These are phyloP conservation scores for Knufia petricola DNA, from an alignment of 2,329 filamentous ascomycete genomes.

Conservation along the genomic window DNA sequence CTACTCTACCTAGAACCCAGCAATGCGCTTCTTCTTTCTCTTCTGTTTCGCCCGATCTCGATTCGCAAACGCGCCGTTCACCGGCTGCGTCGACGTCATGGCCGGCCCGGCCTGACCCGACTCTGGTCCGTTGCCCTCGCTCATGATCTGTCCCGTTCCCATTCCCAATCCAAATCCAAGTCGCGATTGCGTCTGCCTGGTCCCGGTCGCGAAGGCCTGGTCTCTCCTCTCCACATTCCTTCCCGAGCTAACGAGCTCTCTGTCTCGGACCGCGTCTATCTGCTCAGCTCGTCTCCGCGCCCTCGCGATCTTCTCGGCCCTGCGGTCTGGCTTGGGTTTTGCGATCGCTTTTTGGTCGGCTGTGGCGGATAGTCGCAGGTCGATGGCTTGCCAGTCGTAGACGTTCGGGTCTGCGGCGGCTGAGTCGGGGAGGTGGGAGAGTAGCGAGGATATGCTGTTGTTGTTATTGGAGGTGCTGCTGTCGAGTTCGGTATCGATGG, in stretches of 20 bases:
- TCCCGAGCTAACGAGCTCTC: too few relatives aligned
- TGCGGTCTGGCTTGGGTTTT: neutral
- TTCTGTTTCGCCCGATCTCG: conserved; percentile 12
- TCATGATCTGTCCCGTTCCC: too few relatives aligned
- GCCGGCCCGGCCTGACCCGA: conserved; percentile 8
- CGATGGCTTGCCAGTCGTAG: conserved; percentile 7
- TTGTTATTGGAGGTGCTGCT: neutral
- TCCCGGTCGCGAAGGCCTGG: neutral
- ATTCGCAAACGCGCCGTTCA: conserved; percentile 17
- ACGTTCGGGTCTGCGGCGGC: conserved; percentile 1
- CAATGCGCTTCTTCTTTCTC: conserved; percentile 9
- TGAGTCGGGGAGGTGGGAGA: neutral
- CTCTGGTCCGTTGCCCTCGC: conserved; percentile 13
- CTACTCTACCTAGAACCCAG: conserved; percentile 17
- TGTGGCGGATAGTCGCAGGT: neutral
- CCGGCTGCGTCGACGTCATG: conserved; percentile 19
- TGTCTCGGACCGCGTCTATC: too few relatives aligned
- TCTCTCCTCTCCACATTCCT: too few relatives aligned
- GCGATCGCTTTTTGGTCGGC: neutral
- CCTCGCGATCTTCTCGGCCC: neutral
- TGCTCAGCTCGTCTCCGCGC: neutral
- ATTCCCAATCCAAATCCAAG: too few relatives aligned
- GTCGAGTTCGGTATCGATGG: too few relatives aligned
- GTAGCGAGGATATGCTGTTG: neutral
- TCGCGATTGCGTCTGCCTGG: too few relatives aligned